Evolutionary conservation across 495 filamentous ascomycete species (phyloP).

Genomic region (Aspergillus taichungensis): DNA sequence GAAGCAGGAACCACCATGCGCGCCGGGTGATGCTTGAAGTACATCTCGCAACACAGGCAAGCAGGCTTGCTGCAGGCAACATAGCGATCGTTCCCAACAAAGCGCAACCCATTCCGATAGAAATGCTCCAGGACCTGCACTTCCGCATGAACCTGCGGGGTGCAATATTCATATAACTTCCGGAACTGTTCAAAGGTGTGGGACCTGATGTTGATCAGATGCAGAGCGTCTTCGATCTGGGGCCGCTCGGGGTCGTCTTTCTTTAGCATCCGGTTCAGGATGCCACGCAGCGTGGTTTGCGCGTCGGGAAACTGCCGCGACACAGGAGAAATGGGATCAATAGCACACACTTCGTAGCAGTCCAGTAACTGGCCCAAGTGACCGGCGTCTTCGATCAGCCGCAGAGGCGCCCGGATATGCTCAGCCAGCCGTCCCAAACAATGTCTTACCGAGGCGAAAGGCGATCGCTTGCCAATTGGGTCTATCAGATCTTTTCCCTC

Average conservation of each 20-base stretch:
- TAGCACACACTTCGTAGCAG: slow-evolving; percentile 1
- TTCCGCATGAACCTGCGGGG: slow-evolving; percentile 16
- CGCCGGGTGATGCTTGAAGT: slow-evolving; percentile 18
- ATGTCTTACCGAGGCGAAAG: not conserved
- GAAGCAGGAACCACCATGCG: slow-evolving; percentile 13
- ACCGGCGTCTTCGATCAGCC: slow-evolving; percentile 2
- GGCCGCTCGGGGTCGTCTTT: not conserved
- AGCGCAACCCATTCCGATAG: slow-evolving; percentile 8
- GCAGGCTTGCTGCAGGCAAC: slow-evolving; percentile 23
- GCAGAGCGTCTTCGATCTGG: slow-evolving; percentile 1
- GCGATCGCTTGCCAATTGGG: not conserved
- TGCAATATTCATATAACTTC: slow-evolving; percentile 5
- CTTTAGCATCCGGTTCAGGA: slow-evolving; percentile 9
- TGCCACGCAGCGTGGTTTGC: slow-evolving; percentile 6
- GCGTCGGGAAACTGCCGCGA: slow-evolving; percentile 1
- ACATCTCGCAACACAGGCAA: slow-evolving; percentile 21
- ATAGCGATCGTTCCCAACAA: slow-evolving; percentile 14
- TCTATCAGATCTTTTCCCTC: not conserved
- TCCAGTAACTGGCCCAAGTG: slow-evolving; percentile 3
- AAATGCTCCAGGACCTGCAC: slow-evolving; percentile 15
- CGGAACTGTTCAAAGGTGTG: not conserved
- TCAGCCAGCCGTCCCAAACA: slow-evolving; percentile 1
- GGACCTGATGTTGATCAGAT: not conserved
- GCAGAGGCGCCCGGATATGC: slow-evolving; percentile 1
- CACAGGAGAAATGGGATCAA: not conserved